Base-by-base conservation (phyloP, 2,329 filamentous ascomycete species). In the Diaporthe batatas region DNA sequence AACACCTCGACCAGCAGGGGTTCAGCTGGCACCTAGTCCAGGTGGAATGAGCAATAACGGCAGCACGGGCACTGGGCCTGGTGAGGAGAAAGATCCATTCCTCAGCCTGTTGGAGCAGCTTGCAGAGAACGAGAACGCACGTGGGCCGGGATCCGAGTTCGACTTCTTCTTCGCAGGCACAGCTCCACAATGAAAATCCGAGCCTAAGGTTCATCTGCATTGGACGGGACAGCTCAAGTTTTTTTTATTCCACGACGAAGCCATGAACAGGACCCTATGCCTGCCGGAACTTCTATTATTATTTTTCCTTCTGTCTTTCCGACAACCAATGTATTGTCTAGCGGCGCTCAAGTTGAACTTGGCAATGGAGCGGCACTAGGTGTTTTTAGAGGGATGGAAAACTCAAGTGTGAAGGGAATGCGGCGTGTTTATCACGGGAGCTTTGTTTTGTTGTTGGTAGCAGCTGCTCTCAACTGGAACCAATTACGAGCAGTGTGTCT, bases 51-150 rank as follows among this genome's bases (percentile, higher is more conserved):
- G 87, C 78, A 85, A 85, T 70, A 85, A 85, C 54, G 86, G 84
- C 12, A 74, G 73, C 47, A 85, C 85, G 0, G 86, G 83, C 2
- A 86, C 86, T 1, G 84, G 81, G 0, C 79, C 84, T 3, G 85
- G 84, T 2, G 88, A 91, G 25, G 93, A 96, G 76, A 95, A 93
- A 77, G 94, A 96, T 78, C 93, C 94, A 0, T 96, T 97, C 79
- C 82, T 96, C 53, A 93, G 90, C 74, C 82, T 96, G 54, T 83
- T 96, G 47, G 94, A 96, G 80, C 93, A 96, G 82, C 86, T 96
- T 73, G 94, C 93, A 0, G 93, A 96, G 81, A 95, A 94, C 77
- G 93, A 96, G 81, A 89, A 93, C 69, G 86, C 86, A 54, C 85
- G 89, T 68, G 93, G 91, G 0, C 89, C 91, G 12, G 92, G 92